Evolutionary conservation across 75 land plant genomes (phyloP).

Genomic region (Sequoia sempervirens): DNA sequence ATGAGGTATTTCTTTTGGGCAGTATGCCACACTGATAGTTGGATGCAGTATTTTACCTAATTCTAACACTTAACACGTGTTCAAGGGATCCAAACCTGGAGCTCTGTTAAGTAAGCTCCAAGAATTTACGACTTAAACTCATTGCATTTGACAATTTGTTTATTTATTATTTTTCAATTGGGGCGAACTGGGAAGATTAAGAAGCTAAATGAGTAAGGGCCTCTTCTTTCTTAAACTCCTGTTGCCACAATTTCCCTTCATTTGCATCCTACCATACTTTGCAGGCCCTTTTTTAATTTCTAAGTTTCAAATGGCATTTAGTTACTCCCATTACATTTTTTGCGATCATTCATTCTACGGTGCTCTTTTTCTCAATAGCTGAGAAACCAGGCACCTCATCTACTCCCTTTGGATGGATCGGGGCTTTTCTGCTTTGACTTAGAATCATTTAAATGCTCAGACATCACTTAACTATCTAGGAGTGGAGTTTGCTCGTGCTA

Average conservation of each 20-base stretch:
- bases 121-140: too few species aligned
- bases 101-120: not conserved
- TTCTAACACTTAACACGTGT: too few species aligned
- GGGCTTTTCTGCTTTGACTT: too few species aligned
- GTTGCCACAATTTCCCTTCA: not conserved
- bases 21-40: not conserved
- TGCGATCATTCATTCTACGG: not conserved
- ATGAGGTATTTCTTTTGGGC: not conserved
- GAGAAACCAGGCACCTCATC: not conserved
- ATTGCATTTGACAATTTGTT: too few species aligned
- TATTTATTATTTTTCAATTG: too few species aligned
- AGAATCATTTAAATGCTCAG: too few species aligned
- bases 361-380: not conserved
- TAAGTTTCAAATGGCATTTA: too few species aligned
- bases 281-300: not conserved
- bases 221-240: not conserved
- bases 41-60: not conserved
- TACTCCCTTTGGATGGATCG: too few species aligned
- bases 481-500: too few species aligned
- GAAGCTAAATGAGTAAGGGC: not conserved
- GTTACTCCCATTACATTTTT: not conserved
- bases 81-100: not conserved
- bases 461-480: too few species aligned
- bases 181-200: not conserved
- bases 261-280: not conserved